Conservation (phyloP, 2,329 filamentous ascomycete genomes). For the Hypoxylon rubiginosum region DNA sequence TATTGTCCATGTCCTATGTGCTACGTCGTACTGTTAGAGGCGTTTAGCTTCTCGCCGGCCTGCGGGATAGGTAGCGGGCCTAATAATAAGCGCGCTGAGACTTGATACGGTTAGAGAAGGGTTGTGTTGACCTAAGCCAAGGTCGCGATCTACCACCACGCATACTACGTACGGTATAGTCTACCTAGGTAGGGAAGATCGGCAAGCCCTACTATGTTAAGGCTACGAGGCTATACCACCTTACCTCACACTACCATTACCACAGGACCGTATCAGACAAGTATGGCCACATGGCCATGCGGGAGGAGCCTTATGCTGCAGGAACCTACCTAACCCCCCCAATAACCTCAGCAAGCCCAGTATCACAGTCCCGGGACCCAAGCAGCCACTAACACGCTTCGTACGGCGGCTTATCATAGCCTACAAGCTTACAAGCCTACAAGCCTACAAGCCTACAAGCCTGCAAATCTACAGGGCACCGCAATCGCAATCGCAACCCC, state of each 20-base stretch:
- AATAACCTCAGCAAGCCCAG: conserved; percentile 2
- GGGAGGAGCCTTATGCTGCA: conserved; percentile 38
- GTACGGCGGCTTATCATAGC: conserved; percentile 12
- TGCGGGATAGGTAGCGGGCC: neutral
- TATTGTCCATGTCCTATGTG: neutral
- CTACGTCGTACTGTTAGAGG: conserved; percentile 21
- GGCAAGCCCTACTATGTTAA: neutral
- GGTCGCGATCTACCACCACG: neutral
- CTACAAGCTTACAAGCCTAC: conserved; percentile 7
- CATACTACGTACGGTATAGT: conserved; percentile 2
- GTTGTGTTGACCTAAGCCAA: conserved; percentile 10
- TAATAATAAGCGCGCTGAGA: conserved; percentile 30
- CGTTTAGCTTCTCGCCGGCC: conserved; percentile 12
- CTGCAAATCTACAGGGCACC: neutral
- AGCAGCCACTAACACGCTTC: conserved; percentile 13
- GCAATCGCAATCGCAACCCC: conserved; percentile 8
- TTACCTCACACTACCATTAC: conserved; percentile 18
- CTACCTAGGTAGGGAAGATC: neutral
- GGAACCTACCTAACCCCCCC: conserved; percentile 27
- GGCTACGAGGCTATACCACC: conserved; percentile 7
- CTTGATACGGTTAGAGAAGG: conserved; percentile 10
- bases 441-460: neutral
- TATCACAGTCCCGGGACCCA: conserved; percentile 22
- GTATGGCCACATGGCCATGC: conserved; percentile 31
- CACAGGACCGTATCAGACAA: conserved; percentile 12